Evolutionary conservation across 305 asterid genomes (phyloP).

Genomic region (Coffea humblotiana): DNA sequence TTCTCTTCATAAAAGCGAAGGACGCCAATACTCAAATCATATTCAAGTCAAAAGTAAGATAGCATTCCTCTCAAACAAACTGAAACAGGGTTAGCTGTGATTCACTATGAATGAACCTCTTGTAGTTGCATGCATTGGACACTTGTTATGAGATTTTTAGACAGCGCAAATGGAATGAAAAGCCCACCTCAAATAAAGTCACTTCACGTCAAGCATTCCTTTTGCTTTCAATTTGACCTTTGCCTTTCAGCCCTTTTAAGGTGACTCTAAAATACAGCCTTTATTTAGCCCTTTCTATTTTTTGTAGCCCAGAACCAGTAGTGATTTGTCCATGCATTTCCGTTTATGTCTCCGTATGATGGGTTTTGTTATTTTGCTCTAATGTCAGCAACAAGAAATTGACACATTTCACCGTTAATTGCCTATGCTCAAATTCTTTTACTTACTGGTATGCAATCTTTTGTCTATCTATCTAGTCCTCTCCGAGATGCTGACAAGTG

Average conservation of each 20-base stretch:
- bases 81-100: constrained; percentile 51
- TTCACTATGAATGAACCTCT: constrained; percentile 27
- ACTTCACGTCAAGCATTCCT: constrained; percentile 23
- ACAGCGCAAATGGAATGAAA: constrained; percentile 34
- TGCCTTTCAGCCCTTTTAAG: constrained; percentile 92
- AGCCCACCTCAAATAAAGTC: constrained; percentile 39
- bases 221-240: constrained; percentile 65
- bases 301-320: constrained; percentile 13
- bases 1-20: neutral
- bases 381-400: neutral
- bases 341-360: neutral
- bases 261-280: constrained; percentile 26
- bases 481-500: neutral
- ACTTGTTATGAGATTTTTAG: constrained; percentile 10
- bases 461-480: constrained; percentile 1
- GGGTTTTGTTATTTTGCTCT: neutral
- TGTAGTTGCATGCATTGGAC: neutral
- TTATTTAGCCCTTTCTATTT: constrained; percentile 1
- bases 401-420: neutral
- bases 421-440: neutral
- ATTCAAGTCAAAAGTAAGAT: constrained; percentile 19
- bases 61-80: constrained; percentile 20
- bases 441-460: neutral
- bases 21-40: constrained; percentile 3
- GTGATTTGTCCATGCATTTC: neutral